These are phyloP conservation scores for Dioszegia aurantiaca DNA, from an alignment of 768 basidiomycete genomes.

Conservation along the genomic window DNA sequence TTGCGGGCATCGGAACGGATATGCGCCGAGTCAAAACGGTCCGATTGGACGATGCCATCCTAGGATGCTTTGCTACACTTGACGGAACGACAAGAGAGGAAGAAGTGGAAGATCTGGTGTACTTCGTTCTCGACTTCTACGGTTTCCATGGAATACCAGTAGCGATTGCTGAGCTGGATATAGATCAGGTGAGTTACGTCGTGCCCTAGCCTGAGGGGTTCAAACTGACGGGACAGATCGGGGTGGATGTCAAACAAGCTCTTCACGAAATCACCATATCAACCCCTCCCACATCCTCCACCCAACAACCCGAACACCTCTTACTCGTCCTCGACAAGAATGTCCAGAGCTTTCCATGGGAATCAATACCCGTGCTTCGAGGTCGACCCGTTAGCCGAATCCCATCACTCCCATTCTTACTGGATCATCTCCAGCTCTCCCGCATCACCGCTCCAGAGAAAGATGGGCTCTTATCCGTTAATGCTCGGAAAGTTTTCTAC, in stretches of 20 bases:
- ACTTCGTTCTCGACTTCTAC: constrained; percentile 89
- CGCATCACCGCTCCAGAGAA: constrained; percentile 48
- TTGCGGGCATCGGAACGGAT: constrained; percentile 60
- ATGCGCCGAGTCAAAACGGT: constrained; percentile 56
- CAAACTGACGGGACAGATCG: constrained; percentile 51
- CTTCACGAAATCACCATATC: constrained; percentile 65
- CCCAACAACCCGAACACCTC: constrained; percentile 63
- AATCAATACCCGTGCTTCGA: constrained; percentile 80
- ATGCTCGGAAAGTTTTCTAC: constrained; percentile 71
- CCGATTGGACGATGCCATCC: constrained; percentile 66
- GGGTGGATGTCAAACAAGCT: constrained; percentile 72
- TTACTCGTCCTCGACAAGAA: constrained; percentile 89
- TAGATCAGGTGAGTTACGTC: constrained; percentile 65
- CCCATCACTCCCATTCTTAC: constrained; percentile 80
- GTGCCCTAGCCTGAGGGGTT: neutral
- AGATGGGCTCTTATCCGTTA: constrained; percentile 51
- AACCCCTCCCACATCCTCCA: constrained; percentile 18
- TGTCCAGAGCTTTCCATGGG: constrained; percentile 88
- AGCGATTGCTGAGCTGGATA: constrained; percentile 84
- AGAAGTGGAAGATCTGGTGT: constrained; percentile 90
- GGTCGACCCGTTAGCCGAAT: constrained; percentile 87
- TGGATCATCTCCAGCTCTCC: constrained; percentile 72
- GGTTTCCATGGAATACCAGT: constrained; percentile 88
- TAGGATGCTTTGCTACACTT: constrained; percentile 80
- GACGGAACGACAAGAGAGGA: constrained; percentile 81